A percentile compares a stretch with the other conserved stretches of the same genome.
Conservation (phyloP, 805 yeast genomes). For the Candida vaughaniae region DNA sequence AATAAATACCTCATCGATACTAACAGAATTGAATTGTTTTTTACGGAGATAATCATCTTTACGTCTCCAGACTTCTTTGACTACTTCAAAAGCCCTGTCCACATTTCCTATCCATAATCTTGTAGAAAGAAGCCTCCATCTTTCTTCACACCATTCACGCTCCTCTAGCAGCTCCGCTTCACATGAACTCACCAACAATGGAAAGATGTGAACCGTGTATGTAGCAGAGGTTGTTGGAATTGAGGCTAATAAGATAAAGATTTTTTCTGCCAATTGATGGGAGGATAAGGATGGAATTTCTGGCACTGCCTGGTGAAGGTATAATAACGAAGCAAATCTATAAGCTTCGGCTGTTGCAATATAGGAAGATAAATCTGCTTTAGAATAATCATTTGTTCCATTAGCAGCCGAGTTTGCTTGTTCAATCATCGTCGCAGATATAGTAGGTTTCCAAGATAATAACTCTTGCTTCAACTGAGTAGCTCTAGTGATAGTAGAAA, state of each 20-base stretch:
- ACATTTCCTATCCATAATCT: constrained; percentile 66
- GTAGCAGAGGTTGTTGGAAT: constrained; percentile 60
- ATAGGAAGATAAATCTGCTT: constrained; percentile 58
- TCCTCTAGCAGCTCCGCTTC: constrained; percentile 61
- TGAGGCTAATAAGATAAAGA: constrained; percentile 58
- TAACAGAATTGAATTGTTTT: constrained; percentile 17
- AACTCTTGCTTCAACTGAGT: constrained; percentile 53
- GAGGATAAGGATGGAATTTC: constrained; percentile 58
- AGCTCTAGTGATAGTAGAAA: constrained; percentile 52
- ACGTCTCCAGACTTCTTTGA: constrained; percentile 69
- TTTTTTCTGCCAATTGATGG: constrained; percentile 57
- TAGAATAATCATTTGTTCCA: constrained; percentile 16
- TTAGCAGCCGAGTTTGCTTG: constrained; percentile 12
- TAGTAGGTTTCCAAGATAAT: constrained; percentile 56
- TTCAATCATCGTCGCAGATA: constrained; percentile 33
- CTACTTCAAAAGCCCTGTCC: constrained; percentile 64
- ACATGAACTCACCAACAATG: constrained; percentile 63
- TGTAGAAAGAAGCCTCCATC: constrained; percentile 56
- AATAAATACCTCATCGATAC: constrained; percentile 14
- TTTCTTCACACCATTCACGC: constrained; percentile 55
- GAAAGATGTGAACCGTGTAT: constrained; percentile 61
- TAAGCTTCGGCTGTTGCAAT: constrained; percentile 72
- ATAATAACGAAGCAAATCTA: constrained; percentile 56
- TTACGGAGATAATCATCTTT: constrained; percentile 44
- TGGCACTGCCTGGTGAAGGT: constrained; percentile 70